Base-by-base conservation (phyloP, 176 grass and related monocot genomes). In the Ensete glaucum region DNA sequence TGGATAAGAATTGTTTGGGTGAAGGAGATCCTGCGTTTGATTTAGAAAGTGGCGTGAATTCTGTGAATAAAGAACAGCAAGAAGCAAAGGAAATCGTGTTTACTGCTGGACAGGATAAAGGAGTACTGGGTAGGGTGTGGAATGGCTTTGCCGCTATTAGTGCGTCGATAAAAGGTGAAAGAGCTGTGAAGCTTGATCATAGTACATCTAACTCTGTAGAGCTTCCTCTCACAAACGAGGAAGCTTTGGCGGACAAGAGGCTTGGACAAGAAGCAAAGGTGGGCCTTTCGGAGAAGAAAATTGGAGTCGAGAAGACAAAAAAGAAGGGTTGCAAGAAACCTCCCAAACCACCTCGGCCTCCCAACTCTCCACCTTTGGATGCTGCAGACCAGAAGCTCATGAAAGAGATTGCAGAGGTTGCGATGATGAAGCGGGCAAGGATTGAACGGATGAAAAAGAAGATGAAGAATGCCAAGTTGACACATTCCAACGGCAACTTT, bases 381-480 rank as follows among this genome's bases (percentile, higher is more conserved):
- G 77, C 83, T 60, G 77, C 86, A 5, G 88, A 99, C 66, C 84
- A 89, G 82, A 91, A 99, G 75, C 77, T 99, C 16, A 81, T 99
- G 29, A 88, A 84, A 9, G 91, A 99, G 83, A 73, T 95, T 13
- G 83, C 79, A 29, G 96, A 94, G 58, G 84, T 89, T 53, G 88
- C 88, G 4, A 78, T 87, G 82, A 69, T 89, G 52, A 99, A 95
- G 78, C 77, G 82, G 62, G 96, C 91, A 23, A 86, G 96, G 83
- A 94, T 94, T 56, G 91, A 99, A 83, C 79, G 96, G n/a, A 99
- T 99, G 96, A 99, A 91, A 72, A 99, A 87, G 62, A 94, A 88
- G 82, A 89, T 89, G 80, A 99, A 99, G 84, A 94, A 89, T 74
- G 65, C 84, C 19, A 99, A 89, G 16, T 86, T 88, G 48, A 75